A percentile compares a stretch with the other conserved stretches of the same genome.
Evolutionary conservation across 805 yeast species (phyloP).

Genomic region (Candida piceae): DNA sequence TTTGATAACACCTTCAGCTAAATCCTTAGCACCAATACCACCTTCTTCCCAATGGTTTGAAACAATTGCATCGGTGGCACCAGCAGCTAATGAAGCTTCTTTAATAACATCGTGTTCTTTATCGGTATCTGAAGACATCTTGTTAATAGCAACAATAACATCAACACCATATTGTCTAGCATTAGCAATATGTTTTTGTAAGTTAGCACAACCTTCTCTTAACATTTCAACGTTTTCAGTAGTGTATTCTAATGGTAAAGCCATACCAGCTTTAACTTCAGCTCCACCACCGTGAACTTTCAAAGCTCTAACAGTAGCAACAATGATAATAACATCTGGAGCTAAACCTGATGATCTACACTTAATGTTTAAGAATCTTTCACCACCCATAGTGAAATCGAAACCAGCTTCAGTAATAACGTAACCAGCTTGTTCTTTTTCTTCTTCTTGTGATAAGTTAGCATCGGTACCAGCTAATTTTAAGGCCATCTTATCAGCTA

Average conservation of each 20-base stretch:
- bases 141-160: constrained; percentile 91
- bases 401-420: constrained; percentile 98
- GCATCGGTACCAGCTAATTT: constrained; percentile 73
- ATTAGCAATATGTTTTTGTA: constrained; percentile 85
- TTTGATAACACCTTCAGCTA: constrained; percentile 78
- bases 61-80: constrained; percentile 86
- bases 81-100: constrained; percentile 80
- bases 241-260: constrained; percentile 75
- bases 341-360: constrained; percentile 84
- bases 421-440: constrained; percentile 55
- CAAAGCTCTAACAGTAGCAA: constrained; percentile 95
- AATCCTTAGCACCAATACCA: constrained; percentile 80
- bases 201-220: constrained; percentile 75
- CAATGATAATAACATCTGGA: constrained; percentile 90
- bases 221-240: constrained; percentile 78
- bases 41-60: constrained; percentile 96
- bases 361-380: constrained; percentile 91
- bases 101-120: constrained; percentile 78
- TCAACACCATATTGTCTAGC: constrained; percentile 83
- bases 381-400: constrained; percentile 99
- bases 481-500: constrained; percentile 90
- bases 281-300: constrained; percentile 98
- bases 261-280: constrained; percentile 89
- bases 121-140: constrained; percentile 74
- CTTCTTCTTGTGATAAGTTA: constrained; percentile 30